These are phyloP conservation scores for Dothidotthia symphoricarpi DNA, from an alignment of 2,329 filamentous ascomycete genomes.

Conservation along the genomic window DNA sequence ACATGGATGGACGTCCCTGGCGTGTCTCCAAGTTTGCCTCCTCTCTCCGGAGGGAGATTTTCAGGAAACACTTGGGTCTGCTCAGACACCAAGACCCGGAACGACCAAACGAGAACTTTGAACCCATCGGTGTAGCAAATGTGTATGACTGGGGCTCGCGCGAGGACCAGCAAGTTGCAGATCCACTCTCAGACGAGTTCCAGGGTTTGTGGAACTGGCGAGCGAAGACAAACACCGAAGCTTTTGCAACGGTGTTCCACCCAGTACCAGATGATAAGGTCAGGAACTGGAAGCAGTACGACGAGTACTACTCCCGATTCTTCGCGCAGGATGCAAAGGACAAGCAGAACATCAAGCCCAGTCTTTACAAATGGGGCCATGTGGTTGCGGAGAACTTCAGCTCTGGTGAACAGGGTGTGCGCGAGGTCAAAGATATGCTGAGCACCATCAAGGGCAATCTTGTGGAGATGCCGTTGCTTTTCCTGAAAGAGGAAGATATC, in stretches of 20 bases:
- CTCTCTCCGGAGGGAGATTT: constrained; percentile 79
- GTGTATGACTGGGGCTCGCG: constrained; percentile 50
- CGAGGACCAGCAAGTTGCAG: constrained; percentile 61
- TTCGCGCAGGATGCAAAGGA: constrained; percentile 54
- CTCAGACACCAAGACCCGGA: constrained; percentile 71
- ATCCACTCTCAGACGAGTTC: constrained; percentile 70
- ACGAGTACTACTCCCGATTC: constrained; percentile 65
- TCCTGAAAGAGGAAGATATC: constrained; percentile 81
- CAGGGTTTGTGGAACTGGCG: constrained; percentile 69
- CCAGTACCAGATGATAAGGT: constrained; percentile 68
- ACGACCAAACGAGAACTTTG: constrained; percentile 56
- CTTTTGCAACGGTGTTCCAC: constrained; percentile 81
- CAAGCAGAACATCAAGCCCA: constrained; percentile 46
- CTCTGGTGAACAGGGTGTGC: constrained; percentile 44
- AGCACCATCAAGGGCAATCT: constrained; percentile 59
- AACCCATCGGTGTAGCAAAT: constrained; percentile 58
- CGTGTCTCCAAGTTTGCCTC: constrained; percentile 73
- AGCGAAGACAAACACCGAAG: constrained; percentile 74
- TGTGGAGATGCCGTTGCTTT: constrained; percentile 87
- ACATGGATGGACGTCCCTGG: constrained; percentile 72
- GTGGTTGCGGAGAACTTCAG: constrained; percentile 61
- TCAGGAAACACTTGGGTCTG: constrained; percentile 87
- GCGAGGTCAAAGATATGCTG: constrained; percentile 67
- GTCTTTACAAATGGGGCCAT: constrained; percentile 78
- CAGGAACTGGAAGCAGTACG: constrained; percentile 70